Conservation (phyloP, 2,329 filamentous ascomycete genomes). For the Lachnellula arida region DNA sequence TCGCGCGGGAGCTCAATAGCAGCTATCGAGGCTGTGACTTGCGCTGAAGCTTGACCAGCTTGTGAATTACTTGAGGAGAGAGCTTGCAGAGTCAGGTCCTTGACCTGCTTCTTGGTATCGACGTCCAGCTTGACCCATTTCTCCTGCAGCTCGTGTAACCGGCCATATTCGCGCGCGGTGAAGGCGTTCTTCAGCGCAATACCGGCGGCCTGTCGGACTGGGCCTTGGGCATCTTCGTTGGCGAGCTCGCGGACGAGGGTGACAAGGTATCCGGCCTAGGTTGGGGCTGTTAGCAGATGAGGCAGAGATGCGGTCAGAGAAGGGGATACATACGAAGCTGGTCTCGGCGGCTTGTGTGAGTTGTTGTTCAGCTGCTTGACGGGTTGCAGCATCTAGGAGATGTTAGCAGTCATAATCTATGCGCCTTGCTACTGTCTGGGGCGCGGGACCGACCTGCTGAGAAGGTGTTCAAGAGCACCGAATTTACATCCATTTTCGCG, state of each 20-base stretch:
- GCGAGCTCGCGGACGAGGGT: conserved; percentile 92
- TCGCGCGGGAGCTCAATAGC: conserved; percentile 88
- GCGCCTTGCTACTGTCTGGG: not conserved
- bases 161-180: conserved; percentile 81
- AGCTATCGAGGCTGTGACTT: conserved; percentile 93
- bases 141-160: conserved; percentile 83
- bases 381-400: conserved; percentile 74
- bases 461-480: conserved; percentile 95
- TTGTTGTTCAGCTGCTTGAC: conserved; percentile 90
- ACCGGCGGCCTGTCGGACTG: conserved; percentile 91
- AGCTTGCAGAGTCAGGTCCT: conserved; percentile 85
- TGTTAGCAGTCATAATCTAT: conserved; percentile 30
- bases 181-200: conserved; percentile 98
- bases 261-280: conserved; percentile 82
- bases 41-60: conserved; percentile 84
- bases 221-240: conserved; percentile 76
- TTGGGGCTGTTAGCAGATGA: conserved; percentile 20
- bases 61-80: conserved; percentile 73
- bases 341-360: conserved; percentile 86
- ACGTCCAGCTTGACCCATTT: conserved; percentile 87
- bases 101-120: conserved; percentile 81
- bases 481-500: conserved; percentile 87
- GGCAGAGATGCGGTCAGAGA: conserved; percentile 27
- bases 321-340: conserved; percentile 73
- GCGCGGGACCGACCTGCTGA: conserved; percentile 68